Evolutionary conservation across 352 stramenopile species (phyloP).

Genomic region (Saprolegnia parasitica): DNA sequence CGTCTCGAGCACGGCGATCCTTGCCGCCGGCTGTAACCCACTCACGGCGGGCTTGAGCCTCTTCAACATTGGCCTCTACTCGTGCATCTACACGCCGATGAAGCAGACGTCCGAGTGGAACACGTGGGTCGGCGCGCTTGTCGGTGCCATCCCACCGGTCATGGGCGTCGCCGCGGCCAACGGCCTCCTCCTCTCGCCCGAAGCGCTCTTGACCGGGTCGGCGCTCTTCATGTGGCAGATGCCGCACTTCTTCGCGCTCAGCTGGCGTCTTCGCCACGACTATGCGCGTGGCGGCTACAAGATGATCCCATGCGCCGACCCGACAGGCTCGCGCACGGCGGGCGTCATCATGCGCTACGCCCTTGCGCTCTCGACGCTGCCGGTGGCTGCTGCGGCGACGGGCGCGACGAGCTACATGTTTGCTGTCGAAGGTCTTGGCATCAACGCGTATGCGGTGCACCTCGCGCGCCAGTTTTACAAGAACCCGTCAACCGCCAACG

Average conservation of each 20-base stretch:
- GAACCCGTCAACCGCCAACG: conserved; percentile 92
- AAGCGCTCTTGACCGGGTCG: conserved; percentile 71
- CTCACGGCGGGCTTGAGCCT: conserved; percentile 93
- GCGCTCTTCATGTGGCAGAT: conserved; percentile 99
- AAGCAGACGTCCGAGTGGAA: conserved; percentile 97
- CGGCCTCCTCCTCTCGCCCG: conserved; percentile 62
- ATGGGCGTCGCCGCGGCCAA: conserved; percentile 98
- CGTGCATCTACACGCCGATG: conserved; percentile 98
- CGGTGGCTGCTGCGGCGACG: conserved; percentile 85
- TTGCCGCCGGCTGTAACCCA: conserved; percentile 92
- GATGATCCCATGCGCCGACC: conserved; percentile 93
- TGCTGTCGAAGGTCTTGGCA: conserved; percentile 91
- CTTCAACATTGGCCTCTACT: conserved; percentile 97
- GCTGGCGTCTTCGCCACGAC: conserved; percentile 94
- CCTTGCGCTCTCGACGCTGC: conserved; percentile 91
- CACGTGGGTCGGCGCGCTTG: conserved; percentile 97
- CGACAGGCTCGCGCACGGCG: conserved; percentile 89
- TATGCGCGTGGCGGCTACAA: conserved; percentile 90
- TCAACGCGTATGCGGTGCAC: conserved; percentile 96
- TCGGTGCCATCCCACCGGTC: conserved; percentile 97
- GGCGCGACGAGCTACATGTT: conserved; percentile 99
- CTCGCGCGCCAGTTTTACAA: conserved; percentile 93
- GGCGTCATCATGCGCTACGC: conserved; percentile 92
- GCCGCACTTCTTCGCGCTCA: conserved; percentile 99
- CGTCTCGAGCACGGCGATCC: conserved; percentile 80